Evolutionary conservation across 805 yeast species (phyloP).

Genomic region (Zygosaccharomyces rouxii): DNA sequence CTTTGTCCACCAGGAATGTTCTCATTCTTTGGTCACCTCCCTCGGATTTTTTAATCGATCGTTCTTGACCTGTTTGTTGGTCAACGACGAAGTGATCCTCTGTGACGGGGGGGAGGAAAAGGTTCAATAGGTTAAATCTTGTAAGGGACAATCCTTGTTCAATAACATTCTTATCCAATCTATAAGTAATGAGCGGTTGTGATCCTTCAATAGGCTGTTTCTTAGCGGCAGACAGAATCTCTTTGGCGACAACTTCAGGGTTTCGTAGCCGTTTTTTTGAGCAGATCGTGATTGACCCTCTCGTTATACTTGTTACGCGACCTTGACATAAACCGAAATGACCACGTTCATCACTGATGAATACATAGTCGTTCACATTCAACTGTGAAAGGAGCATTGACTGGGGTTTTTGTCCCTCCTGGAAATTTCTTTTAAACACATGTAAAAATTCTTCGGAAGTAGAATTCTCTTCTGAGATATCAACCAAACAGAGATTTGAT

Average conservation of each 20-base stretch:
- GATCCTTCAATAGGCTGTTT: constrained; percentile 30
- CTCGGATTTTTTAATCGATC: constrained; percentile 24
- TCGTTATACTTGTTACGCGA: constrained; percentile 42
- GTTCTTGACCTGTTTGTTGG: constrained; percentile 13
- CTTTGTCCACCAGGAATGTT: constrained; percentile 34
- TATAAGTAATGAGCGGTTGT: constrained; percentile 39
- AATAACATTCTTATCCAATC: constrained; percentile 79
- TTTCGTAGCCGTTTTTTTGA: constrained; percentile 51
- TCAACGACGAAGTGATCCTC: constrained; percentile 33
- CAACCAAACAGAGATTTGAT: constrained; percentile 45
- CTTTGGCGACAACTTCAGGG: constrained; percentile 20
- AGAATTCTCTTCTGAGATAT: constrained; percentile 18
- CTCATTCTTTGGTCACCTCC: constrained; percentile 38
- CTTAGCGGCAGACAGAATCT: constrained; percentile 16
- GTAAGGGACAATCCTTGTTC: constrained; percentile 73
- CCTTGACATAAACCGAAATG: constrained; percentile 73
- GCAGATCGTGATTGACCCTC: constrained; percentile 43
- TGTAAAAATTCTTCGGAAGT: constrained; percentile 39
- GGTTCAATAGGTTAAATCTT: constrained; percentile 65
- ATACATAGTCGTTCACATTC: constrained; percentile 54
- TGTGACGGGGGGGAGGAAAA: constrained; percentile 44
- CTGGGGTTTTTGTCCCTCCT: constrained; percentile 8
- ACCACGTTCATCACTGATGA: constrained; percentile 76
- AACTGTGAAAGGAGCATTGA: constrained; percentile 44
- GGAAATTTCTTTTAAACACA: constrained; percentile 42